Conservation (phyloP, 805 yeast species). For the Zygosaccharomyces rouxii region DNA sequence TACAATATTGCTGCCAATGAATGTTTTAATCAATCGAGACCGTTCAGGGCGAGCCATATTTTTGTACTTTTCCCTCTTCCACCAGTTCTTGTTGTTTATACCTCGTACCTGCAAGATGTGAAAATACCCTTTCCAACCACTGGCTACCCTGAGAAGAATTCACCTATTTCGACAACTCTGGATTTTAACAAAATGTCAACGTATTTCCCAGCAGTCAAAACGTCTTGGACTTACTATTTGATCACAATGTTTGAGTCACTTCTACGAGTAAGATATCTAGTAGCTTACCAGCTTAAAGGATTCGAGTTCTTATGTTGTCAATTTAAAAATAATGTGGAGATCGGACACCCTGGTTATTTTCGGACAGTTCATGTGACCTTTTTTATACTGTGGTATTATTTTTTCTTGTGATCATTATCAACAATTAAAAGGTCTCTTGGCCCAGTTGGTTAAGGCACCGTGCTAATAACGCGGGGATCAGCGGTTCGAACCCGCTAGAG, state of each 20-base stretch:
- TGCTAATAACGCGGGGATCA: conserved; percentile 22
- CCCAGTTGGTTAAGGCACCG: conserved; percentile 23
- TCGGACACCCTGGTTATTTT: background rate
- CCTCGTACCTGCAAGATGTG: background rate
- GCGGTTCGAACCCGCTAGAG: conserved; percentile 24
- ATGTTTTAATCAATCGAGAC: conserved; percentile 20
- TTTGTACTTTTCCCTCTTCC: background rate
- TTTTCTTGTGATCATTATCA: background rate
- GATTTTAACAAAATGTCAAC: background rate
- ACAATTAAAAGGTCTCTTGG: conserved; percentile 15
- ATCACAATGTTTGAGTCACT: background rate
- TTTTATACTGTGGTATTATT: background rate
- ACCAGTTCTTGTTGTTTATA: background rate
- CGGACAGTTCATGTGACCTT: background rate
- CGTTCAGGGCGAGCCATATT: conserved; percentile 13
- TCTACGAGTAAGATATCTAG: background rate
- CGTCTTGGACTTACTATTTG: background rate
- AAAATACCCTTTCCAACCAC: background rate
- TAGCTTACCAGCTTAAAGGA: background rate
- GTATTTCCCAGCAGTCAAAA: background rate
- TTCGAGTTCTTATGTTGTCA: background rate
- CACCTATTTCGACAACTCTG: background rate
- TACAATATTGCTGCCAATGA: conserved; percentile 40
- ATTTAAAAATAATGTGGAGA: conserved; percentile 1
- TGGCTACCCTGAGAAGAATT: background rate